These are phyloP conservation scores for Phytomonas sp. DNA, from an alignment of 208 protist species.

Conservation along the genomic window DNA sequence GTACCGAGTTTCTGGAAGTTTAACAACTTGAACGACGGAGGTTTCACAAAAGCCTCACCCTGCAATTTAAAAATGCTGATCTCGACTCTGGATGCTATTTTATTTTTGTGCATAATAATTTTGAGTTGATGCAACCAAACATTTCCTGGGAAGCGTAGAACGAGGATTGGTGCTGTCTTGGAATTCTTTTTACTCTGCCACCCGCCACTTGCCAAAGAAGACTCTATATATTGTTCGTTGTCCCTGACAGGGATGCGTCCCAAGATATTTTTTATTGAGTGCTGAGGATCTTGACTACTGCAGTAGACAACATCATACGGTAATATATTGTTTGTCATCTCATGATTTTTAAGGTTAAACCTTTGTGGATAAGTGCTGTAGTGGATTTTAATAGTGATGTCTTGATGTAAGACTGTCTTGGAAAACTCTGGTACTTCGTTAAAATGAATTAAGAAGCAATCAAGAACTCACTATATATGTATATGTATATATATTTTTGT, in stretches of 20 bases:
- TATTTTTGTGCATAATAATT: conserved; percentile 77
- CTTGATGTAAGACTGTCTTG: not conserved
- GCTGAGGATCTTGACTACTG: conserved; percentile 61
- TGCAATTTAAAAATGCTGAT: conserved; percentile 61
- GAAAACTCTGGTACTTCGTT: not conserved
- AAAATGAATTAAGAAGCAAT: not conserved
- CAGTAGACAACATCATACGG: conserved; percentile 81
- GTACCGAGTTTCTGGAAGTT: conserved; percentile 72
- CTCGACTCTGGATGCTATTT: conserved; percentile 82
- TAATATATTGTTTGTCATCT: conserved; percentile 13
- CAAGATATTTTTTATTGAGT: conserved; percentile 48
- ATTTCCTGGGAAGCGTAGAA: conserved; percentile 82
- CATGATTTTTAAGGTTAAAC: not conserved
- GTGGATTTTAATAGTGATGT: not conserved
- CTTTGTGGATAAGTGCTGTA: not conserved
- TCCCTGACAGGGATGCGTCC: conserved; percentile 10
- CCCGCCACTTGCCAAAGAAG: conserved; percentile 19
- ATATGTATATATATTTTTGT: not conserved
- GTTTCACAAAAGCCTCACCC: conserved; percentile 16
- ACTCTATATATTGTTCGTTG: conserved; percentile 3
- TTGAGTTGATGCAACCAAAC: conserved; percentile 76
- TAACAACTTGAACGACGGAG: conserved; percentile 57
- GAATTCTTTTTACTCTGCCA: conserved; percentile 70
- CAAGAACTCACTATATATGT: not conserved
- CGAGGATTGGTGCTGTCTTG: conserved; percentile 72